A percentile compares a stretch with the other conserved stretches of the same genome.
These are phyloP conservation scores for Hypoxylon intermedium DNA, from an alignment of 495 filamentous ascomycete genomes.

Conservation along the genomic window DNA sequence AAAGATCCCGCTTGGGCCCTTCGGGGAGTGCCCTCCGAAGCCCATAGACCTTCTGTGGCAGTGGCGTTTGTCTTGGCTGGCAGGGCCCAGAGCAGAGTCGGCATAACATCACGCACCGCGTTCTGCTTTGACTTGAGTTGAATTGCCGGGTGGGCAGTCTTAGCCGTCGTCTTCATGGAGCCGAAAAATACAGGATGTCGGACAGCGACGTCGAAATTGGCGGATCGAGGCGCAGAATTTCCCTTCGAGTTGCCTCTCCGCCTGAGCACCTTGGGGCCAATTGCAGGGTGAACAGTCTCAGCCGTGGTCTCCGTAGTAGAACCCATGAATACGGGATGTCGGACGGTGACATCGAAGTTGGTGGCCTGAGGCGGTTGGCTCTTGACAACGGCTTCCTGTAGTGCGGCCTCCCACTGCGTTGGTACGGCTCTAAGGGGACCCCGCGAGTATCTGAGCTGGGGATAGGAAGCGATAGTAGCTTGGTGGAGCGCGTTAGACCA, in stretches of 20 bases:
- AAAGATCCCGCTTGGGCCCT: background rate
- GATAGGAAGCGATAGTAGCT: conserved; percentile 42
- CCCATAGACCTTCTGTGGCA: conserved; percentile 6
- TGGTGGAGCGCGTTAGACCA: conserved; percentile 47
- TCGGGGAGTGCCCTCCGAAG: background rate
- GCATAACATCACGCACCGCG: background rate
- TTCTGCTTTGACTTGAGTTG: background rate
- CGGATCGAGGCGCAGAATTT: background rate
- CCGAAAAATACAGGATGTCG: conserved; percentile 50
- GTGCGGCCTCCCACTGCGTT: conserved; percentile 32
- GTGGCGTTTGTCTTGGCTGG: background rate
- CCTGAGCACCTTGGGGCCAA: conserved; percentile 10
- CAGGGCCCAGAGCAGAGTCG: conserved; percentile 24
- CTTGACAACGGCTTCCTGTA: conserved; percentile 37
- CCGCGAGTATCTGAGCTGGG: conserved; percentile 30
- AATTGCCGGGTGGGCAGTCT: conserved; percentile 46
- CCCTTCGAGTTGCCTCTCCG: conserved; percentile 14
- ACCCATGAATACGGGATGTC: conserved; percentile 53
- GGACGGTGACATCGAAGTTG: conserved; percentile 39
- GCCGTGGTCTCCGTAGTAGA: conserved; percentile 41
- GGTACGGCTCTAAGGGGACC: conserved; percentile 20
- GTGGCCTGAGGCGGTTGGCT: conserved; percentile 12
- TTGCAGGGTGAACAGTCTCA: conserved; percentile 49
- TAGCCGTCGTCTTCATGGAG: conserved; percentile 41
- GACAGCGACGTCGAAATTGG: conserved; percentile 38